These are phyloP conservation scores for Leccinum sublutescens DNA, from an alignment of 768 basidiomycete genomes.

Conservation along the genomic window DNA sequence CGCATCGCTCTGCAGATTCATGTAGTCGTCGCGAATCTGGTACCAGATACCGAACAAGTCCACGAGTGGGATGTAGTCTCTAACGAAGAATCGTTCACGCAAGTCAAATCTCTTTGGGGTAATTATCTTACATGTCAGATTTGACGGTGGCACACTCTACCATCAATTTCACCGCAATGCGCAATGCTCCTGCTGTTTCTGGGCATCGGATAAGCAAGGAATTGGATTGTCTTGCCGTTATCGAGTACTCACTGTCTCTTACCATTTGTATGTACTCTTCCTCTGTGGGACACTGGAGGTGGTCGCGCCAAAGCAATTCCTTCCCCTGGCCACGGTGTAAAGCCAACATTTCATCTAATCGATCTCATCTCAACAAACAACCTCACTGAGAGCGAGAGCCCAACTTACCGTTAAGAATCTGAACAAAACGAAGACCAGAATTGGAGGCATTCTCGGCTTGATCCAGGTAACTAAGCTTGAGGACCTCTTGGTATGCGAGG, in stretches of 20 bases:
- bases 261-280: slow-evolving; percentile 96
- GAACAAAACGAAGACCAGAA: slow-evolving; percentile 52
- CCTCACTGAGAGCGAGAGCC: neutral
- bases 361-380: neutral
- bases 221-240: neutral
- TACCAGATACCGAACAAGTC: slow-evolving; percentile 58
- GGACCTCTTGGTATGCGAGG: slow-evolving; percentile 83
- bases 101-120: neutral
- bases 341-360: slow-evolving; percentile 64
- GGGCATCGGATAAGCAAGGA: slow-evolving; percentile 2
- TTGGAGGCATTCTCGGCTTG: slow-evolving; percentile 4
- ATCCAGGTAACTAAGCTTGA: slow-evolving; percentile 30
- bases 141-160: slow-evolving; percentile 78
- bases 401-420: slow-evolving; percentile 67
- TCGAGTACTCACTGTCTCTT: slow-evolving; percentile 69
- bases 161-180: slow-evolving; percentile 92
- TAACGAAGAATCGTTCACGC: slow-evolving; percentile 13
- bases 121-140: slow-evolving; percentile 48
- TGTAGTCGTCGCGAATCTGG: slow-evolving; percentile 60
- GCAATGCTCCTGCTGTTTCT: slow-evolving; percentile 95
- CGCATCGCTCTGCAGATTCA: slow-evolving; percentile 29
- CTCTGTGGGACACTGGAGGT: slow-evolving; percentile 85
- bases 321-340: slow-evolving; percentile 93
- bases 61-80: slow-evolving; percentile 56
- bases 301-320: slow-evolving; percentile 92